A percentile compares a stretch with the other conserved stretches of the same genome.
Evolutionary conservation across 495 filamentous ascomycete species (phyloP).

Genomic region (Cercophora sp.): DNA sequence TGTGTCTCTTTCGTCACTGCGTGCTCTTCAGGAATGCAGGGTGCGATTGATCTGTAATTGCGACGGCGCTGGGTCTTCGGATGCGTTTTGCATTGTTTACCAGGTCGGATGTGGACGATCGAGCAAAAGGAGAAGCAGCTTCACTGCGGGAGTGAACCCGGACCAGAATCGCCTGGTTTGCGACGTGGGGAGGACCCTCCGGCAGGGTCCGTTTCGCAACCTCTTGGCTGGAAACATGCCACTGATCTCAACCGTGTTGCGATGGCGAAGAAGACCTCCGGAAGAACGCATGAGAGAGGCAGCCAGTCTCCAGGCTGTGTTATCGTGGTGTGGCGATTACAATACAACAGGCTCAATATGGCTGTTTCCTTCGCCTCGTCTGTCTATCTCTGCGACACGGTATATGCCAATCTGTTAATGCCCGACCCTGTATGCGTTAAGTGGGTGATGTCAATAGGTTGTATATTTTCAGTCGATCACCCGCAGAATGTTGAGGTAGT

Average conservation of each 20-base stretch:
- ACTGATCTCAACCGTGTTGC: slow-evolving; percentile 5
- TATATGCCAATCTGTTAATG: neutral
- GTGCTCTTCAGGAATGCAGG: slow-evolving; percentile 6
- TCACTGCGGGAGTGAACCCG: neutral
- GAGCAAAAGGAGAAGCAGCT: neutral
- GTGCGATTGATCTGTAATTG: slow-evolving; percentile 7
- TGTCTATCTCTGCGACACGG: neutral
- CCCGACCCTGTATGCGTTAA: neutral
- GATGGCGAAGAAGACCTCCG: slow-evolving; percentile 1
- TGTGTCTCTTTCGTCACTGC: slow-evolving; percentile 1
- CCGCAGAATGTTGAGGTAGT: neutral
- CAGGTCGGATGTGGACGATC: slow-evolving; percentile 9
- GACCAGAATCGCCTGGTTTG: no score
- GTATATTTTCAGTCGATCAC: slow-evolving; percentile 6
- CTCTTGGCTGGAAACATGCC: neutral
- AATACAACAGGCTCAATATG: neutral
- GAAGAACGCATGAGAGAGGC: neutral
- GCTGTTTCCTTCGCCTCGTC: slow-evolving; percentile 4
- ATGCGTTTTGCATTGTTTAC: slow-evolving; percentile 14
- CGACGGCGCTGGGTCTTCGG: slow-evolving; percentile 6
- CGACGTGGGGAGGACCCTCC: no score
- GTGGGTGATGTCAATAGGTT: slow-evolving; percentile 2
- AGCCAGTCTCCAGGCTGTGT: neutral
- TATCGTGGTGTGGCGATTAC: neutral
- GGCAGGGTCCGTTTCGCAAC: neutral